A percentile compares a stretch with the other conserved stretches of the same genome.
Conservation (phyloP, 331 rosid species). For the Dryas integrifolia region DNA sequence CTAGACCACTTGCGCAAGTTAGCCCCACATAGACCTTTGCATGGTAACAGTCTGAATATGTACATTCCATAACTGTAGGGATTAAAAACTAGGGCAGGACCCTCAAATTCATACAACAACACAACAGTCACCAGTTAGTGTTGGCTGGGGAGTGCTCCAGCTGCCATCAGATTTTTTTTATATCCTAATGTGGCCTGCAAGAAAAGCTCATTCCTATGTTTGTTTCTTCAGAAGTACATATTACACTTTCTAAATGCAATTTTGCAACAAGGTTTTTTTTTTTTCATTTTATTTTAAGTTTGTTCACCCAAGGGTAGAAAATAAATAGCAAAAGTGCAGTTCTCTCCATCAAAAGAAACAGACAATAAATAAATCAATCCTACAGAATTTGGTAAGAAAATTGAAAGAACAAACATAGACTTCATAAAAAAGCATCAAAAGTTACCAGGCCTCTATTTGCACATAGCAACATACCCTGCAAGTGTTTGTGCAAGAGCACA, state of each 20-base stretch:
- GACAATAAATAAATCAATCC: background rate
- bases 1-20: too few relatives aligned
- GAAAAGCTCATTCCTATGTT: background rate
- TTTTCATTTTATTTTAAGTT: background rate
- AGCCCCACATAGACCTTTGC: too few relatives aligned
- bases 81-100: too few relatives aligned
- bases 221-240: conserved; percentile 2
- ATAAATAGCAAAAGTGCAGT: background rate
- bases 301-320: background rate
- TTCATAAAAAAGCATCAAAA: conserved; percentile 19
- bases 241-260: background rate
- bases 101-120: too few relatives aligned
- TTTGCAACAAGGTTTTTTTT: background rate
- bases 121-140: background rate
- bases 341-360: background rate
- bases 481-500: conserved; percentile 95
- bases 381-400: background rate
- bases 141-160: background rate
- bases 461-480: conserved; percentile 68
- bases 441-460: background rate
- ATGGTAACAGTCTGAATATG: too few relatives aligned
- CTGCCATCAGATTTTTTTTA: background rate
- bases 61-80: too few relatives aligned
- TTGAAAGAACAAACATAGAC: conserved; percentile 3
- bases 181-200: background rate